Evolutionary conservation across 2,329 filamentous ascomycete species (phyloP), one percentile per base, ranked within the genome.

Genomic region (Berkeleyomyces rouxiae): DNA sequence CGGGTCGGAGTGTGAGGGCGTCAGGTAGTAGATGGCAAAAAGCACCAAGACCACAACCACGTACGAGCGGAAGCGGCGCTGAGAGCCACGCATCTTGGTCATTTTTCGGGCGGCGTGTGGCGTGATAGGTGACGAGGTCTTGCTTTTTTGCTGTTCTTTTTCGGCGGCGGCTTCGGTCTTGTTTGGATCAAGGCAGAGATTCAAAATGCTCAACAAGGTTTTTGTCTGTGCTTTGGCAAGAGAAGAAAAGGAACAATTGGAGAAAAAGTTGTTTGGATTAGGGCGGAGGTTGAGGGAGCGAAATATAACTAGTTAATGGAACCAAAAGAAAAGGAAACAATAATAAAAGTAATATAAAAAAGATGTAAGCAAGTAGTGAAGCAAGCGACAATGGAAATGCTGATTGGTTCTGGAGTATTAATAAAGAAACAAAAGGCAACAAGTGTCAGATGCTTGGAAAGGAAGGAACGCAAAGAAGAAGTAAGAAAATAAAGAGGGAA

Each of bases 281-380:
- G 23, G 23, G 23, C 23, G 23, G 23, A 23, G 23, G 23, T 23
- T 23, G 23, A 23, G 23, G 23, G 23, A 23, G 23, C 1, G 23
- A 23, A 23, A 23, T 23, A 23, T 23, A 23, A 23, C 23, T 23
- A 23, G 23, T 23, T n/a, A 57, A 57, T 85, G 87, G 42, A 58
- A 58, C 0, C 23, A 44, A 7, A 42, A 37, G 36, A 58, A 44
- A 43, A 31, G 44, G 10, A 16, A 46, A 40, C 23, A 42, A 16
- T 46, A 42, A 61, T 47, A 23, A 7, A 57, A 55, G 4, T 39
- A 13, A 11, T 16, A n/a, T 5, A 59, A 49, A 59, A 47, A 37
- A 60, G 33, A 55, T 44, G 55, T 55, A 55, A 55, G 51, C 51
- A 55, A 39, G 31, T 11, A 55, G 43, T 11, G 11, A 43, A 51